These are phyloP conservation scores for Balamuthia mandrillaris DNA, from an alignment of 208 protist species.

Conservation along the genomic window DNA sequence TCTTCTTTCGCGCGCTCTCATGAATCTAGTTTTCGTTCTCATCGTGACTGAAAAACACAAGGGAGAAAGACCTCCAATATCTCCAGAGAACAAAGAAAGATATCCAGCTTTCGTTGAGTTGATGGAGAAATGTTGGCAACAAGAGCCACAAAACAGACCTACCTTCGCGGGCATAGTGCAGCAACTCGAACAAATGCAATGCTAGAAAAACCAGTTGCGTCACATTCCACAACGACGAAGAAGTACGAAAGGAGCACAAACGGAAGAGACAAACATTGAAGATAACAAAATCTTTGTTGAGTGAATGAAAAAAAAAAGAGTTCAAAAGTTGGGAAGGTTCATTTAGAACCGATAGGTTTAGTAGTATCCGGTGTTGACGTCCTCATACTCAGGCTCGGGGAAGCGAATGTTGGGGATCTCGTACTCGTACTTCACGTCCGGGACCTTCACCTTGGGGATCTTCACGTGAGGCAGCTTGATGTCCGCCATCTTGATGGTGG, in stretches of 20 bases:
- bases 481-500: too few relatives aligned
- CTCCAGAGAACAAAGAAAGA: not conserved
- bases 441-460: too few relatives aligned
- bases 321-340: too few relatives aligned
- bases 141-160: not conserved
- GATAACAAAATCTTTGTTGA: not conserved
- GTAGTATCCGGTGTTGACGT: too few relatives aligned
- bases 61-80: not conserved
- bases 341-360: too few relatives aligned
- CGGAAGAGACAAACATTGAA: not conserved
- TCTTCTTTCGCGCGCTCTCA: not conserved
- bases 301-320: not conserved
- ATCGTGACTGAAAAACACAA: not conserved
- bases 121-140: slow-evolving; percentile 26
- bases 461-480: too few relatives aligned
- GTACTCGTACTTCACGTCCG: too few relatives aligned
- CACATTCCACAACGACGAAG: not conserved
- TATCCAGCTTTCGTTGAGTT: not conserved
- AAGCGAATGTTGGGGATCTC: too few relatives aligned
- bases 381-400: too few relatives aligned
- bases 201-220: not conserved
- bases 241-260: not conserved
- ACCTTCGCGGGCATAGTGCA: not conserved
- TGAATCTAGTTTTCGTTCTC: not conserved
- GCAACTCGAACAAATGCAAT: not conserved